Conservation (phyloP, 2,329 filamentous ascomycete genomes). For the Helotiales sp. region DNA sequence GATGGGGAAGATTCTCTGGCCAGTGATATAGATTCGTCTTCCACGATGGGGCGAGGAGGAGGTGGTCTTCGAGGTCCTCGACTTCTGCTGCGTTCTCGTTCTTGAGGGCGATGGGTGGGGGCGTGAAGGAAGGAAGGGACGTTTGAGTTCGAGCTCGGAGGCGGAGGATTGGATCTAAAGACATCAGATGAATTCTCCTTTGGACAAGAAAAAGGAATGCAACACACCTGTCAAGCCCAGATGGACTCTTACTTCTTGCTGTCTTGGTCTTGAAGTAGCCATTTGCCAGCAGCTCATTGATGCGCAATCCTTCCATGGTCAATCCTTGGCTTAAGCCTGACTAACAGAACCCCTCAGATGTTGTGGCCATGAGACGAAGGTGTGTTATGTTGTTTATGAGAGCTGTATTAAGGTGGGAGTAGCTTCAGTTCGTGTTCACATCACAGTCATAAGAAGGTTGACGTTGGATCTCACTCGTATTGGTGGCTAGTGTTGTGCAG, state of each 20-base stretch:
- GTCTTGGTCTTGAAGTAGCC: conserved; percentile 55
- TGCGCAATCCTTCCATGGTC: conserved; percentile 33
- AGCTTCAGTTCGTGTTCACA: conserved; percentile 7
- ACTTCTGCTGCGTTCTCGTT: conserved; percentile 33
- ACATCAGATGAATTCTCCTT: conserved; percentile 2
- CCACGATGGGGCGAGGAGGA: conserved; percentile 68
- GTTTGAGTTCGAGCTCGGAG: not conserved
- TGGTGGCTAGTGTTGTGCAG: conserved; percentile 15
- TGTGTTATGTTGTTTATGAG: not conserved
- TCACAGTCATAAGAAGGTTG: conserved; percentile 6
- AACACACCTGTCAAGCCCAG: conserved; percentile 37
- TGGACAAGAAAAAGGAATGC: not conserved
- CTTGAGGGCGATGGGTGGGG: conserved; percentile 17
- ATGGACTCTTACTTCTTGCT: conserved; percentile 48
- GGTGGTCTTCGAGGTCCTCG: conserved; percentile 30
- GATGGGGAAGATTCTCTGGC: conserved; percentile 57
- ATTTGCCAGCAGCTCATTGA: conserved; percentile 48
- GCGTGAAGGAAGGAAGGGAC: conserved; percentile 20
- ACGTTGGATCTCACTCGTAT: conserved; percentile 16
- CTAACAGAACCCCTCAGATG: not conserved
- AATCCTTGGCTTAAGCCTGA: conserved; percentile 19
- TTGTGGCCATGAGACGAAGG: conserved; percentile 18
- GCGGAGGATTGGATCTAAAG: not conserved
- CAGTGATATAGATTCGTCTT: conserved; percentile 70
- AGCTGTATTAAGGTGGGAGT: not conserved